Evolutionary conservation across 495 filamentous ascomycete genomes (phyloP), one percentile per base, ranked within the genome.

Genomic region (Tetracladium setigerum): DNA sequence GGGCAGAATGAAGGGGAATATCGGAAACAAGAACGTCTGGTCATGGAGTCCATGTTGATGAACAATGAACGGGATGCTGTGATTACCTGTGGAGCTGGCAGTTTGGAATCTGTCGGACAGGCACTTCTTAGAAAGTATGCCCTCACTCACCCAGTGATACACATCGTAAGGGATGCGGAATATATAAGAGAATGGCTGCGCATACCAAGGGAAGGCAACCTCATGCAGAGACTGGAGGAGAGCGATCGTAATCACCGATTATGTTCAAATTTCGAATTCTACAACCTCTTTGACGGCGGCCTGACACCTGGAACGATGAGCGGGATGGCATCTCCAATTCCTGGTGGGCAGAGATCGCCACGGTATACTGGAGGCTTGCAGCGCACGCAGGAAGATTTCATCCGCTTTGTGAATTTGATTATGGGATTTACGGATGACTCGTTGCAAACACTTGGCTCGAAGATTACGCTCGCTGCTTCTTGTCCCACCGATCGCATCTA

Each of bases 241-340:
- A 80, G 46, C 22, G 46, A 42, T 55, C 66, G 73, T 14, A 62
- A 67, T 41, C 70, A 83, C 58, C 67, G 80, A 44, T 67, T 67
- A 9, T 87, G 82, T 62, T 84, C 84, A 9, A 88, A 87, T 55
- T 78, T 84, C 30, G 84, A 88, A 58, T 88, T 81, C 56, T 88
- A 81, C 67, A 90, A 90, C 51, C 59, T 86, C 37, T 77, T 63
- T 50, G 64, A 80, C 56, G 54, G 56, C 13, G 62, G 60, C 14
- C 60, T 59, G 24, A 13, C 55, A 48, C 2, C 45, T 53, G 17
- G n/a, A 58, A 9, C 55, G 50, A 8, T 68, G 60, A 30, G 46
- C 14, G 44, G 44, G 11, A 13, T 34, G 6, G 44, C 30, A 12
- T 47, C 44, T 24, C 34, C 19, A 39, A 36, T 27, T 15, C 34